phyloP scores from a whole-genome alignment of 2,329 filamentous ascomycete species.

The Didymella lethalis region DNA sequence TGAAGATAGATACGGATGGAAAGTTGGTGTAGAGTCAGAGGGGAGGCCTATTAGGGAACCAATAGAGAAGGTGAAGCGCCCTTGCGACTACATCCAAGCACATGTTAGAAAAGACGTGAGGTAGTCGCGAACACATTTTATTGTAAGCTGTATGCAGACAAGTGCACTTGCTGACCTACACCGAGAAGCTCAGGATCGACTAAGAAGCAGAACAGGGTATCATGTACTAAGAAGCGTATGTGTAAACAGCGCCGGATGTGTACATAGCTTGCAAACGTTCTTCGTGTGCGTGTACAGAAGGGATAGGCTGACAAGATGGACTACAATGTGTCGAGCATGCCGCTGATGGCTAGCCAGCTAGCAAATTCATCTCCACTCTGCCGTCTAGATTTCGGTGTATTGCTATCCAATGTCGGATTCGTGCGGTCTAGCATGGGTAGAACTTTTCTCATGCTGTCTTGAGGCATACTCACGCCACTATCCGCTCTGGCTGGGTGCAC shows the following conservation, averaged over 20 bases:
- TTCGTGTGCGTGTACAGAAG: background rate
- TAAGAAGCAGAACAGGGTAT: background rate
- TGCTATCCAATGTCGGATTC: background rate
- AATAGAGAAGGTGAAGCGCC: too few species aligned
- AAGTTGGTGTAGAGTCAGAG: too few species aligned
- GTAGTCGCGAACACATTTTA: background rate
- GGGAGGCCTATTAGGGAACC: too few species aligned
- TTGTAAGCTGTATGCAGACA: background rate
- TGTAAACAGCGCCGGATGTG: background rate
- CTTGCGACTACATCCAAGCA: too few species aligned
- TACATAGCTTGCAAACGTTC: background rate
- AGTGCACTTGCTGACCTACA: background rate
- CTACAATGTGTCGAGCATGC: constrained; percentile 15
- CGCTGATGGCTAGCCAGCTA: constrained; percentile 17
- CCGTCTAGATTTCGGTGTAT: background rate
- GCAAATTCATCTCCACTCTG: constrained; percentile 16
- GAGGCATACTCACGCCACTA: constrained; percentile 7
- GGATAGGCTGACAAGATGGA: background rate
- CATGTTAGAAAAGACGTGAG: too few species aligned
- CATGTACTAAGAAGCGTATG: background rate
- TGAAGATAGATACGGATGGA: too few species aligned
- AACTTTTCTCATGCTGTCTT: background rate
- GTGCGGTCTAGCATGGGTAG: background rate
- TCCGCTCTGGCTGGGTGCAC: constrained; percentile 7
- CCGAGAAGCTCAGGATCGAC: background rate